Percentiles rank a stretch among this genome's conserved stretches.
Conservation (phyloP, 352 stramenopile genomes). For the Phytophthora pseudosyringae region DNA sequence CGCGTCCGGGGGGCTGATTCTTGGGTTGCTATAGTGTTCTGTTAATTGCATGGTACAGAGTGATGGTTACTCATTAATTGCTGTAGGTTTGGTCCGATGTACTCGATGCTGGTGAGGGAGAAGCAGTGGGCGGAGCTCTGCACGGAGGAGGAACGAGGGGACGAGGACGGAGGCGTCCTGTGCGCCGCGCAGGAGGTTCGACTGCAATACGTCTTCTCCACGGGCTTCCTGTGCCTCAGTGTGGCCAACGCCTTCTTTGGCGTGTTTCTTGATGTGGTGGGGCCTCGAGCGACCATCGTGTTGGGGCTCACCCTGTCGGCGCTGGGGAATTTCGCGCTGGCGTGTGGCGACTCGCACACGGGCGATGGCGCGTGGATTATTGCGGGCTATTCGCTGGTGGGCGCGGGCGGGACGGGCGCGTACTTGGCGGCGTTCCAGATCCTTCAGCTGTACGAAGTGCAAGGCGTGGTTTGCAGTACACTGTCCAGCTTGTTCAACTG, state of each 20-base stretch:
- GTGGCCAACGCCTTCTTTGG: constrained; percentile 83
- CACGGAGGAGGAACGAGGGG: constrained; percentile 4
- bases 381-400: constrained; percentile 69
- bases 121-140: constrained; percentile 77
- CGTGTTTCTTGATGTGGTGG: constrained; percentile 73
- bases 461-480: constrained; percentile 82
- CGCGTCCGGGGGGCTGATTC: constrained; percentile 72
- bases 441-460: constrained; percentile 76
- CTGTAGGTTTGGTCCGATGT: constrained; percentile 73
- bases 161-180: constrained; percentile 8
- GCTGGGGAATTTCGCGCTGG: constrained; percentile 65
- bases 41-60: background rate
- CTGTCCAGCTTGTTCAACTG: constrained; percentile 87
- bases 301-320: constrained; percentile 55
- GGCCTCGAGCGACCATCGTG: constrained; percentile 61
- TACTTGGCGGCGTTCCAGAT: constrained; percentile 84
- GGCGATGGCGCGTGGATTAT: constrained; percentile 66
- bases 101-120: constrained; percentile 70
- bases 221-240: constrained; percentile 80
- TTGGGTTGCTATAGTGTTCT: constrained; percentile 39
- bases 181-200: constrained; percentile 73
- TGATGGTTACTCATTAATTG: background rate
- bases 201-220: constrained; percentile 84
- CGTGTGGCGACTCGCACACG: constrained; percentile 59
- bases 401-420: constrained; percentile 73